phyloP scores from a whole-genome alignment of 257 asterid species.

The Leptodermis oblonga region DNA sequence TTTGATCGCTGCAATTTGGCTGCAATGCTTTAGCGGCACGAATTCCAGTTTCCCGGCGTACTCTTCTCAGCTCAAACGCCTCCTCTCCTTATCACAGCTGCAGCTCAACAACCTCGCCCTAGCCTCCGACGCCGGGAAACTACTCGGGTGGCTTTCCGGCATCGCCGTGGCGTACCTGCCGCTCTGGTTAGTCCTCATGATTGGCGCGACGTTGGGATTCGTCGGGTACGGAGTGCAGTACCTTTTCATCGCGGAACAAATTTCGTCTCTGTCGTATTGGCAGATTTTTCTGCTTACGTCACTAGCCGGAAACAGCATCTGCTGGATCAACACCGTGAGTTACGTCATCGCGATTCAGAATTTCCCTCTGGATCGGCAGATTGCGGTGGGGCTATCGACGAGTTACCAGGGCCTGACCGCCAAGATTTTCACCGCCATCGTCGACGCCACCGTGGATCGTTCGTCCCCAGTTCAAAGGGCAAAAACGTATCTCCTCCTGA shows the following conservation, averaged over 20 bases:
- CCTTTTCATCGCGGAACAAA: conserved; percentile 37
- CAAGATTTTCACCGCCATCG: conserved; percentile 44
- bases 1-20: conserved; percentile 65
- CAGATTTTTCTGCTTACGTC: conserved; percentile 52
- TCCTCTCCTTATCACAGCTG: conserved; percentile 55
- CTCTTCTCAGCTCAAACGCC: conserved; percentile 54
- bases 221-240: conserved; percentile 76
- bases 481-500: conserved; percentile 41
- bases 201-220: conserved; percentile 57
- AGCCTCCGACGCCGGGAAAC: conserved; percentile 83
- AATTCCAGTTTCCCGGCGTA: conserved; percentile 76
- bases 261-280: conserved; percentile 34
- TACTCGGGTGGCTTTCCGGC: conserved; percentile 77
- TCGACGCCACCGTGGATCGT: conserved; percentile 31
- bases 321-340: conserved; percentile 78
- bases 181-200: conserved; percentile 62
- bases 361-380: conserved; percentile 62
- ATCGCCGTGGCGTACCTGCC: conserved; percentile 56
- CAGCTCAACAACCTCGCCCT: conserved; percentile 75
- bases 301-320: conserved; percentile 66
- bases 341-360: conserved; percentile 49
- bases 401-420: conserved; percentile 70
- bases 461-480: conserved; percentile 33
- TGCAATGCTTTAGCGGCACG: conserved; percentile 75
- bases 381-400: conserved; percentile 66